Base-by-base conservation (phyloP, 1,284 basidiomycete species). In the Filobasidium uniguttulatum region DNA sequence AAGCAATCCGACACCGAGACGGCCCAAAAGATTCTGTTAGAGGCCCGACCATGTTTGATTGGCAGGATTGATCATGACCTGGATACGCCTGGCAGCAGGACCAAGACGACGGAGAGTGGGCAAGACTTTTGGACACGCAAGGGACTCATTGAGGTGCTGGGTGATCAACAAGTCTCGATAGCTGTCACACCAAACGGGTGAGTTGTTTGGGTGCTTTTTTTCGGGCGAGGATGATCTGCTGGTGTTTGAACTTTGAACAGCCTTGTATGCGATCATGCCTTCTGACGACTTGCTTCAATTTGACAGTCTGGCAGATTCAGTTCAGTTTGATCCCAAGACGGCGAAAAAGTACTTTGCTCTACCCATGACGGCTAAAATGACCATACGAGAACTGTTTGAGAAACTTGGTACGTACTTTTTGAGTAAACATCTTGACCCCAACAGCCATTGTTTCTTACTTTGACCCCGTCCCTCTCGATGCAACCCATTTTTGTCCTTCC, bases 331-430 rank as follows among this genome's bases (percentile, higher is more conserved):
- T 3, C 37, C 50, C 1, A 49, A 43, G 17, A 76, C 81, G 59
- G 77, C 75, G 25, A 72, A 63, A 38, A 65, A 73, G n/a, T 83
- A 81, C 58, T 91, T 93, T 61, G 77, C 75, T 10, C 88, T 93
- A 61, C 87, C 89, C 2, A 68, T 73, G 41, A 71, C 77, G 6
- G 76, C 84, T 56, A 69, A 72, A 51, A 81, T 87, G 79, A 72
- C 77, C 0, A 79, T 87, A 71, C 10, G 56, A 0, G 63, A 73
- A 2, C 74, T 90, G 46, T 61, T 89, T 12, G 55, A 62, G 3
- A 73, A 69, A 35, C 62, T 83, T 0, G 30, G 59, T 57, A 15
- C 41, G 52, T 33, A 7, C 14, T 47, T 56, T 48, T 49, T 25
- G 8, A 29, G 5, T 30, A 5, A 10, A 22, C 33, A 20, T 3